Evolutionary conservation across 139 green algal species (phyloP), one percentile per base, ranked within the genome.

Genomic region (Chlamydomonas applanata): DNA sequence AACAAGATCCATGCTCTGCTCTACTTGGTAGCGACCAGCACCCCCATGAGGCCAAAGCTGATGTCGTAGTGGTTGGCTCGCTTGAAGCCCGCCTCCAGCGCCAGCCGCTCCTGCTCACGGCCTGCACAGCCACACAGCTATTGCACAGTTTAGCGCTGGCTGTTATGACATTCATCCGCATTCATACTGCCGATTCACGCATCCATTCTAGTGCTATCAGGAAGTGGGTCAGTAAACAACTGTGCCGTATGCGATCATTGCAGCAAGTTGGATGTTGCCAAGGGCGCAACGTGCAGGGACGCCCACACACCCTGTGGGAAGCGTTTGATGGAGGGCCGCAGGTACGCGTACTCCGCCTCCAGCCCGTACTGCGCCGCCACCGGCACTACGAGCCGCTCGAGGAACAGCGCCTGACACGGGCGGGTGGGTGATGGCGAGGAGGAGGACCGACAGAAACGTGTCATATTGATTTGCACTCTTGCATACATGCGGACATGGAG

Each of bases 351-450:
- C 87, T 99, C 88, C 0, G 87, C 87, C 24, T 69, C 82, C 40
- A 98, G 72, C 2, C 91, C 91, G 60, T 92, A 89, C 1, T 82
- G 45, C 0, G 72, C 34, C 0, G 95, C 95, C 0, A 86, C 85
- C 1, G 95, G 95, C 36, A 99, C 95, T 29, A 99, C 95, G 45
- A 98, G 65, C 32, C 78, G 83, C 34, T 92, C 79, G 34, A 98
- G 75, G 19, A 92, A 78, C 29, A 86, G 90, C 0, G 57, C 87
- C 87, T 97, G 88, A 44, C 1, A 56, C 17, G 46, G n/a, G n/a
- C n/a, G 49, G 17, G 49, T n/a, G 49, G 49, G 17, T 57, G 17
- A n/a, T 16, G 16, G 49, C 17, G 49, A 57, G 49, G 16, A 57
- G 49, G 17, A 17, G 17, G 49, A 57, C 16, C 16, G 17, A n/a